Conservation (phyloP, 1,284 basidiomycete genomes). For the Fomitopsis pinicola region DNA sequence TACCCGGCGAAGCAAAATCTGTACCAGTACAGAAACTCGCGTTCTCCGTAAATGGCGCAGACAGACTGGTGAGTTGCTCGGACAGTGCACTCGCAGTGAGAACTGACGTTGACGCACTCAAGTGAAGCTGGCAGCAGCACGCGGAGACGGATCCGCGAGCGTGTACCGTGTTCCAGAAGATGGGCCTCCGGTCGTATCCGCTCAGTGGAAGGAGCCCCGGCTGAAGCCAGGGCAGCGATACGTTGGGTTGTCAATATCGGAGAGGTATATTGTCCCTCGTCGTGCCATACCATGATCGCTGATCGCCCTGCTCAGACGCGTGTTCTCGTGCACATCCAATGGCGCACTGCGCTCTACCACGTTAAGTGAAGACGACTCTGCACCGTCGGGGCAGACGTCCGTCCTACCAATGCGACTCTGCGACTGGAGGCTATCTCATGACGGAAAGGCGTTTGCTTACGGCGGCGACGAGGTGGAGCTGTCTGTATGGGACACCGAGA, state of each 20-base stretch:
- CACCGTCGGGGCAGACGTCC: constrained; percentile 20
- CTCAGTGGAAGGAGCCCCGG: constrained; percentile 62
- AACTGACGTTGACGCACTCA: constrained; percentile 11
- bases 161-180: constrained; percentile 40
- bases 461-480: constrained; percentile 88
- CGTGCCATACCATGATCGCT: not conserved
- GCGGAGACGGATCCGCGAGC: constrained; percentile 50
- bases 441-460: constrained; percentile 62
- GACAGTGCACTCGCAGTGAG: not conserved
- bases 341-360: constrained; percentile 57
- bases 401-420: constrained; percentile 59
- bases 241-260: constrained; percentile 50
- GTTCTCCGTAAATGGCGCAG: constrained; percentile 7
- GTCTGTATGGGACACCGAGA: constrained; percentile 77
- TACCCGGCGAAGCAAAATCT: constrained; percentile 28
- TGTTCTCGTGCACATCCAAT: constrained; percentile 68
- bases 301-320: constrained; percentile 31
- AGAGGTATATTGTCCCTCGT: constrained; percentile 34
- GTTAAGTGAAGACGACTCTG: constrained; percentile 25
- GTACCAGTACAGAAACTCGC: constrained; percentile 39
- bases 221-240: constrained; percentile 49
- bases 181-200: constrained; percentile 32
- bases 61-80: constrained; percentile 18
- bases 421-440: constrained; percentile 59
- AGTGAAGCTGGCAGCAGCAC: constrained; percentile 59